Evolutionary conservation across 768 basidiomycete species (phyloP).

Genomic region (Russula ochroleuca): DNA sequence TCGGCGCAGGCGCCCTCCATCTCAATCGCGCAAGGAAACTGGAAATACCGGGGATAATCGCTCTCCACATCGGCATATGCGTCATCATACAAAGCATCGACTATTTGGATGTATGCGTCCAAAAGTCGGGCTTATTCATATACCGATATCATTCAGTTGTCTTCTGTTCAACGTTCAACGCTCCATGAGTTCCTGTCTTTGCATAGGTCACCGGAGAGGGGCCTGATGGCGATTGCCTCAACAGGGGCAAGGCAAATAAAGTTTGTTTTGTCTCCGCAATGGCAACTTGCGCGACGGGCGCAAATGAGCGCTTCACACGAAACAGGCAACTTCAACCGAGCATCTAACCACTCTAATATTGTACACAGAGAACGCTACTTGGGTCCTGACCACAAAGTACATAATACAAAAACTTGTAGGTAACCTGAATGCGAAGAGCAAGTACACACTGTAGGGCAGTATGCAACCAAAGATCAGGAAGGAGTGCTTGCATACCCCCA

Average conservation of each 20-base stretch:
- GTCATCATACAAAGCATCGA: no score
- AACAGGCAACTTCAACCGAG: background rate
- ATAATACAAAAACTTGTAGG: background rate
- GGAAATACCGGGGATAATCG: no score
- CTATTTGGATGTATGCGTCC: no score
- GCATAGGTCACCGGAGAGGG: background rate
- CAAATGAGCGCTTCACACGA: background rate
- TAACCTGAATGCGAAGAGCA: no score
- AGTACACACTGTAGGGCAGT: no score
- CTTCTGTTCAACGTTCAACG: background rate
- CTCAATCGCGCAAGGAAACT: no score
- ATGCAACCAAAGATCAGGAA: slow-evolving; percentile 20
- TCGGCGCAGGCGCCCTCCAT: no score
- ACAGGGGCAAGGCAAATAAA: background rate
- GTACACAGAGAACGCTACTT: slow-evolving; percentile 8
- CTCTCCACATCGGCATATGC: no score
- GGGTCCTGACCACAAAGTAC: slow-evolving; percentile 4
- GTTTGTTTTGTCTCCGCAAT: background rate
- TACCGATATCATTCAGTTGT: background rate
- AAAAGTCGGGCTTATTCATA: background rate
- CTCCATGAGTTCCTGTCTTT: background rate
- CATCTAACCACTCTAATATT: slow-evolving; percentile 6
- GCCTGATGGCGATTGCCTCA: background rate
- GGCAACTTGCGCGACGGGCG: background rate
- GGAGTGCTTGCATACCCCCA: slow-evolving; percentile 20